Evolutionary conservation across 176 grass and related monocot species (phyloP).

Genomic region (Aegilops longissima): DNA sequence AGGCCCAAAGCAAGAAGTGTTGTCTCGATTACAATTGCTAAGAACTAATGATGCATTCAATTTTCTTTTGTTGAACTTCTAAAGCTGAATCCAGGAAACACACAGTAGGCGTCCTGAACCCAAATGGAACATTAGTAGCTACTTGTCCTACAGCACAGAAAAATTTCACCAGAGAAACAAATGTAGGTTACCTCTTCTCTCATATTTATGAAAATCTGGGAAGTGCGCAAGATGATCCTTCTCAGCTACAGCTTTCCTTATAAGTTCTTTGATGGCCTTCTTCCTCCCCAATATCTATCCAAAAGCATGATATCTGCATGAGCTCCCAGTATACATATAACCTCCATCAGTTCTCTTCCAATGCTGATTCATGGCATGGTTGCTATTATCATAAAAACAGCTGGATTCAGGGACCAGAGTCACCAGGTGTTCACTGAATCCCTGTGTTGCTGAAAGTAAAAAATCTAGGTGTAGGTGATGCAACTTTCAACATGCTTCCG

Average conservation of each 20-base stretch:
- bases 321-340: conserved; percentile 1
- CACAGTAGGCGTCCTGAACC: not conserved
- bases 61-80: not conserved
- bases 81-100: not conserved
- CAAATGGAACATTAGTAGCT: not conserved
- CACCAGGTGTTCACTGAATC: not conserved
- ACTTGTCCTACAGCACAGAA: not conserved
- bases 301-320: conserved; percentile 15
- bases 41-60: not conserved
- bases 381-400: not conserved
- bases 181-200: conserved; percentile 60
- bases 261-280: conserved; percentile 56
- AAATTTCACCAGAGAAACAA: not conserved
- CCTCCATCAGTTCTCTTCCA: not conserved
- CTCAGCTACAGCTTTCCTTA: conserved; percentile 51
- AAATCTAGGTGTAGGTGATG: not conserved
- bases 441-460: not conserved
- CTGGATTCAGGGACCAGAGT: not conserved
- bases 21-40: not conserved
- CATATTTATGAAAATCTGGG: conserved; percentile 50
- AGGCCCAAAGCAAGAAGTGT: not conserved
- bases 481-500: not conserved
- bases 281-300: conserved; percentile 66
- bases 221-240: conserved; percentile 68
- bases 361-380: not conserved